A percentile compares a stretch with the other conserved stretches of the same genome.
Evolutionary conservation across 2,329 filamentous ascomycete species (phyloP).

Genomic region (Fusarium bactridioides): DNA sequence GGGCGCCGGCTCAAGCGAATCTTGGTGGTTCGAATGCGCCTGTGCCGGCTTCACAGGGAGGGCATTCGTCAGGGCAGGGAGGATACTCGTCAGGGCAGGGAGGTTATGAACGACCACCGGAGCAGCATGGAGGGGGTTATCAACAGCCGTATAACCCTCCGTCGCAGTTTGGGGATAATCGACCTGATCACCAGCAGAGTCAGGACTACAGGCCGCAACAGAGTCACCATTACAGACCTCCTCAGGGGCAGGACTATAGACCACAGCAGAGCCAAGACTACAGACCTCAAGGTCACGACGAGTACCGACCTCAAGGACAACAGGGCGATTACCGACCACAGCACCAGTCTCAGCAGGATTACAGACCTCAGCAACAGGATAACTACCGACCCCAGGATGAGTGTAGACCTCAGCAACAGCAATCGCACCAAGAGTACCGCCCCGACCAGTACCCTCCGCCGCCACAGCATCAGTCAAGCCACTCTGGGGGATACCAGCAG

Average conservation of each 20-base stretch:
- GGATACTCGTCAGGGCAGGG: not conserved
- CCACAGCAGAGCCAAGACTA: constrained; percentile 1
- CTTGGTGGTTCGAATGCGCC: constrained; percentile 45
- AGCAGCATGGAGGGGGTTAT: constrained; percentile 19
- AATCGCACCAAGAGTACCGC: constrained; percentile 30
- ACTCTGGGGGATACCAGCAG: constrained; percentile 35
- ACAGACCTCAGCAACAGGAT: constrained; percentile 11
- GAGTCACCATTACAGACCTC: constrained; percentile 13
- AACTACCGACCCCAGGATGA: constrained; percentile 14
- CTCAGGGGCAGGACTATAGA: not conserved
- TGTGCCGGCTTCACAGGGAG: constrained; percentile 34
- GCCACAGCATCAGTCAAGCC: constrained; percentile 10
- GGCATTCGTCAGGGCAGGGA: not conserved
- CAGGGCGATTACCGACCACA: constrained; percentile 7
- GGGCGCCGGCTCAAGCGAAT: constrained; percentile 46
- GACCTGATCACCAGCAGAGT: constrained; percentile 19
- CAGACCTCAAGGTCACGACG: not conserved
- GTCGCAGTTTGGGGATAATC: constrained; percentile 34
- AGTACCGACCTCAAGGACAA: constrained; percentile 4
- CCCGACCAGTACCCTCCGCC: constrained; percentile 32
- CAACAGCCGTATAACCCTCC: constrained; percentile 41
- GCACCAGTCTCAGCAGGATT: constrained; percentile 9
- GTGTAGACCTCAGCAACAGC: constrained; percentile 28
- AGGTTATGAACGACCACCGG: constrained; percentile 15
- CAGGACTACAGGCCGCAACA: constrained; percentile 18